Conservation (phyloP, 2,329 filamentous ascomycete genomes). For the Helotiales sp. region DNA sequence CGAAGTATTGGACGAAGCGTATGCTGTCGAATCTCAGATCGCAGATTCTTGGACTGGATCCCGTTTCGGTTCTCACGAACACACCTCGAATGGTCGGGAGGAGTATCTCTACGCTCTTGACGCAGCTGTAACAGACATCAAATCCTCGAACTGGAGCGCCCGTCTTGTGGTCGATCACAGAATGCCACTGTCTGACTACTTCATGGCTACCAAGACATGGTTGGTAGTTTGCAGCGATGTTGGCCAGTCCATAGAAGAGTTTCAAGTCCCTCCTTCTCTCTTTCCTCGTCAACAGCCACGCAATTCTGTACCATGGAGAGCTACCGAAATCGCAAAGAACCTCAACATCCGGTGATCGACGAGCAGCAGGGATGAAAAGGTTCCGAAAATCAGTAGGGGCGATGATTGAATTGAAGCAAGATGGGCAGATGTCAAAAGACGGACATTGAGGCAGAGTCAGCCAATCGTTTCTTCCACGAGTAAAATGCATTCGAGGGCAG, state of each 20-base stretch:
- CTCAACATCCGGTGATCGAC: constrained; percentile 60
- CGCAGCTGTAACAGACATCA: constrained; percentile 75
- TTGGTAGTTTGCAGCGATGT: constrained; percentile 60
- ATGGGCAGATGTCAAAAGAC: constrained; percentile 80
- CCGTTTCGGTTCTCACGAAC: constrained; percentile 56
- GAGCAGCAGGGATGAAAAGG: constrained; percentile 66
- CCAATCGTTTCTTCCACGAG: constrained; percentile 75
- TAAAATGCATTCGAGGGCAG: constrained; percentile 70
- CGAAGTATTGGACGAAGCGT: constrained; percentile 64
- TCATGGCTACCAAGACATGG: constrained; percentile 63
- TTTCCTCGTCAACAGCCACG: constrained; percentile 80
- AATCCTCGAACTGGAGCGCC: constrained; percentile 71
- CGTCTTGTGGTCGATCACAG: constrained; percentile 71
- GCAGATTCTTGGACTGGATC: constrained; percentile 63
- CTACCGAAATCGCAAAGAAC: constrained; percentile 80
- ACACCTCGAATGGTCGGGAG: constrained; percentile 73
- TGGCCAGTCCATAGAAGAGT: constrained; percentile 71
- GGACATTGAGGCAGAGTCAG: constrained; percentile 73
- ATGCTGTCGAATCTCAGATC: constrained; percentile 67
- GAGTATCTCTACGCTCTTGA: constrained; percentile 71
- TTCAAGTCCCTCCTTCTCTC: constrained; percentile 68
- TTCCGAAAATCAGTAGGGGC: constrained; percentile 68
- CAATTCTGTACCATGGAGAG: constrained; percentile 80
- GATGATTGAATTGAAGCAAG: constrained; percentile 76
- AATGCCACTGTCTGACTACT: constrained; percentile 72